Base-by-base conservation (phyloP, 805 yeast genomes). In the Spathaspora boniae region DNA sequence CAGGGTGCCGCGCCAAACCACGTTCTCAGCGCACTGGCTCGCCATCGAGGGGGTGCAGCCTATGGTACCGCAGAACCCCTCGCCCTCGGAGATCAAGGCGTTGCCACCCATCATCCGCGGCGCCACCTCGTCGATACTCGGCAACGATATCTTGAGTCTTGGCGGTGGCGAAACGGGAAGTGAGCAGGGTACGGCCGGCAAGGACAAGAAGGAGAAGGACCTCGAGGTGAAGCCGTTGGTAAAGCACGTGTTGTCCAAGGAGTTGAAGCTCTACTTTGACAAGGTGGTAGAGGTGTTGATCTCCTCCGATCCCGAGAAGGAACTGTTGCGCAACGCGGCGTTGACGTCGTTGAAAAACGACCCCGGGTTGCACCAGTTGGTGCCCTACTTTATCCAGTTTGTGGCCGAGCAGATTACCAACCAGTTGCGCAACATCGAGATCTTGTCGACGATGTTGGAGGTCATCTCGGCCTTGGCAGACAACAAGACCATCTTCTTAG, bases 21-120 rank as follows among this genome's bases (percentile, higher is more conserved):
- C 96, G 0, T 89, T 86, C 58, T 88, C 98, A 0, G 95, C 97
- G 5, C 95, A 85, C 56, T 91, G 98, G 98, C 70, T 94, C 21
- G 98, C 98, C 0, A 86, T 93, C 36, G 99, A 93, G 60, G 99
- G 99, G 39, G 95, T 93, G 6, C 99, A 93, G 55, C 98, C 99
- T 1, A 82, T 93, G 21, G 91, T 93, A 37, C 95, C 97, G 2
- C 98, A 94, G 61, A 93, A 93, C 62, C 99, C 99, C 16, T 74
- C 82, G 33, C 75, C 80, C 15, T 71, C 78, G 33, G 97, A 89
- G 47, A 81, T 91, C 43, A 79, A 80, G 54, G 74, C 78, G 22
- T 63, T 86, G 37, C 85, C 95, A 14, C 87, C 95, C 4, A 69
- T 78, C 19, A 71, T 80, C 28, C 73, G 96, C 48, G 98, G 97